Evolutionary conservation across 2,329 filamentous ascomycete species (phyloP), one percentile per base, ranked within the genome.

Genomic region (Phaeomoniella chlamydospora): DNA sequence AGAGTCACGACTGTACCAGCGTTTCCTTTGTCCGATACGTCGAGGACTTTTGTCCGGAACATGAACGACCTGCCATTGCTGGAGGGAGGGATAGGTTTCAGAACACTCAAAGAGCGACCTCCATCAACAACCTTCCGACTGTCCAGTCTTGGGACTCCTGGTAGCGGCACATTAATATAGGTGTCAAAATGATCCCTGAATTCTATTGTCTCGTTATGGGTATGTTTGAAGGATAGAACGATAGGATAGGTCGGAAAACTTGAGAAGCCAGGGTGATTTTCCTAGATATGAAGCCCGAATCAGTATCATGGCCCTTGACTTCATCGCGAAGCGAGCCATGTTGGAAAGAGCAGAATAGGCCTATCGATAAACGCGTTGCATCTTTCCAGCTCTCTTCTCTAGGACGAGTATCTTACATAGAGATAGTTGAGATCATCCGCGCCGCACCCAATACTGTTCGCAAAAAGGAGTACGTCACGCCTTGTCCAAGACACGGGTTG

Each of bases 401-500:
- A n/a, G n/a, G n/a, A n/a, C n/a, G n/a, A n/a, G 22, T 14, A 26
- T 52, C 72, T 41, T 68, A 90, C 85, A 50, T 86, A 94, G 61
- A 94, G 77, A 55, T 88, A 93, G 55, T 94, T 85, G 51, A 94
- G 74, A 67, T 94, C 87, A 48, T 93, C 77, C n/a, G 71, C 70
- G 10, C 74, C 88, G 53, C 71, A 77, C 38, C 87, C 87, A 55
- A 94, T 88, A 62, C 80, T 88, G 59, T 80, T 80, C 48, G 87
- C 86, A 57, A 94, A 94, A 42, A 96, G 76, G 42, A 94, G 68
- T 22, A 78, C 74, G 66, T 94, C 87, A 45, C 87, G 76, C 71
- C 87, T 86, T 49, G 83, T 60, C 87, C 86, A 94, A 6, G 22
- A 26, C 9, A 26, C 22, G 9, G 22, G 22, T 26, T 26, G 22